Percentiles rank a stretch among this genome's conserved stretches.
phyloP scores from a whole-genome alignment of 2,329 filamentous ascomycete genomes.

The Aspergillus versicolor region DNA sequence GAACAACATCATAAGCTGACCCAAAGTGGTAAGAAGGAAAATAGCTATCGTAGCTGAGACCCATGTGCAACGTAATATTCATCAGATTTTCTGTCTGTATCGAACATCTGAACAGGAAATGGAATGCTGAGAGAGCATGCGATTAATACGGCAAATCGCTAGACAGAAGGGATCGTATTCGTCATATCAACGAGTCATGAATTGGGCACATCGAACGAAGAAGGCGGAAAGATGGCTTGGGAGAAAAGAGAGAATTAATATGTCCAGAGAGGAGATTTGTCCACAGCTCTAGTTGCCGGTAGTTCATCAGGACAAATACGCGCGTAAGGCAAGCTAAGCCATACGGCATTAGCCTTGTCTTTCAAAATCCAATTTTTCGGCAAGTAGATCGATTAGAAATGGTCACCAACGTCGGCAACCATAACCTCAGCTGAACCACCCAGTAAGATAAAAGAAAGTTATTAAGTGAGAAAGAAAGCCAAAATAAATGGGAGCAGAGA shows the following conservation, averaged over 20 bases:
- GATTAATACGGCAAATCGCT: slow-evolving; percentile 9
- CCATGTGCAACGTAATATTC: slow-evolving; percentile 8
- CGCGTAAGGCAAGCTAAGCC: slow-evolving; percentile 8
- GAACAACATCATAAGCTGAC: slow-evolving; percentile 2
- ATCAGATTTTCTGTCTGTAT: slow-evolving; percentile 13
- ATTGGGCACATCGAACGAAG: slow-evolving; percentile 2
- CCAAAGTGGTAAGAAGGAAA: neutral
- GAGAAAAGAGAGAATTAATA: slow-evolving; percentile 11
- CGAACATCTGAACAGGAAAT: slow-evolving; percentile 2
- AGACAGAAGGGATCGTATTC: slow-evolving; percentile 15
- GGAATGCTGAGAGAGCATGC: slow-evolving; percentile 1
- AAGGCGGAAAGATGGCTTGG: slow-evolving; percentile 3
- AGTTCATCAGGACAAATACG: slow-evolving; percentile 1
- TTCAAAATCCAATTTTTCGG: slow-evolving; percentile 3
- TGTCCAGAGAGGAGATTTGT: slow-evolving; percentile 12
- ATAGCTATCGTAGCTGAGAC: neutral
- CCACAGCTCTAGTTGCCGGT: neutral
- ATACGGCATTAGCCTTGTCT: slow-evolving; percentile 10
- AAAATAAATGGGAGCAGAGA: neutral
- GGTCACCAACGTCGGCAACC: slow-evolving; percentile 14
- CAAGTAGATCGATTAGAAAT: slow-evolving; percentile 8
- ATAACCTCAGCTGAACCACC: slow-evolving; percentile 12
- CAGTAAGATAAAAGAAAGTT: slow-evolving; percentile 2
- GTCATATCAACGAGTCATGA: slow-evolving; percentile 17
- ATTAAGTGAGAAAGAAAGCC: slow-evolving; percentile 1